Conservation (phyloP, 106 monocot genomes). For the Allium fistulosum region DNA sequence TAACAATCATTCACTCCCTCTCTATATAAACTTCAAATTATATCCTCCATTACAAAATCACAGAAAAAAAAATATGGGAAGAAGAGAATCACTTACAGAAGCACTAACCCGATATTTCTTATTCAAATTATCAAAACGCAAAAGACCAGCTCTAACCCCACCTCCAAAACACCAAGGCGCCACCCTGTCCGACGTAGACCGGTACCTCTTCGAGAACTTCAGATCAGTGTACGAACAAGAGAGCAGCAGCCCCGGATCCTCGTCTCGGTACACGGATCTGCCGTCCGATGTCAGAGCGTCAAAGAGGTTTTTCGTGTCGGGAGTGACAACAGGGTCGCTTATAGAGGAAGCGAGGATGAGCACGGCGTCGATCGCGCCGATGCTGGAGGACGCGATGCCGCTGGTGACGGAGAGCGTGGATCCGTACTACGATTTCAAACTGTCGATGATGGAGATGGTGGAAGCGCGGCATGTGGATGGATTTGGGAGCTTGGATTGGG, state of each 20-base stretch:
- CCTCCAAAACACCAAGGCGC: neutral
- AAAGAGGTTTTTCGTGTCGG: neutral
- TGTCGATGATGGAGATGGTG: neutral
- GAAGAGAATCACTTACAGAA: too few species aligned
- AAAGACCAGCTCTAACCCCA: neutral
- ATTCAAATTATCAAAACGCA: neutral
- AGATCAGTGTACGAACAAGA: neutral
- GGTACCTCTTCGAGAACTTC: conserved; percentile 4
- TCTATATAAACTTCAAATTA: too few species aligned
- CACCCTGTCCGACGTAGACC: conserved; percentile 6
- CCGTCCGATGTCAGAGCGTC: neutral
- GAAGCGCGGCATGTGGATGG: neutral
- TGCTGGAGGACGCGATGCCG: neutral
- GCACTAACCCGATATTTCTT: too few species aligned
- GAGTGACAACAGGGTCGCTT: neutral
- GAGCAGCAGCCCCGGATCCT: neutral
- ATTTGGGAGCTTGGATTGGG: neutral
- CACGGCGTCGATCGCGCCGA: neutral
- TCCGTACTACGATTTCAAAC: neutral
- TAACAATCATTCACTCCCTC: too few species aligned
- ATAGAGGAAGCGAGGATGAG: neutral
- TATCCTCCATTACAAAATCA: too few species aligned
- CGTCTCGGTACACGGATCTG: neutral
- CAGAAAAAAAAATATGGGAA: too few species aligned
- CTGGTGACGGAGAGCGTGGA: neutral